Evolutionary conservation across 768 basidiomycete genomes (phyloP), one percentile per base, ranked within the genome.

Genomic region (Amyloporia xantha): DNA sequence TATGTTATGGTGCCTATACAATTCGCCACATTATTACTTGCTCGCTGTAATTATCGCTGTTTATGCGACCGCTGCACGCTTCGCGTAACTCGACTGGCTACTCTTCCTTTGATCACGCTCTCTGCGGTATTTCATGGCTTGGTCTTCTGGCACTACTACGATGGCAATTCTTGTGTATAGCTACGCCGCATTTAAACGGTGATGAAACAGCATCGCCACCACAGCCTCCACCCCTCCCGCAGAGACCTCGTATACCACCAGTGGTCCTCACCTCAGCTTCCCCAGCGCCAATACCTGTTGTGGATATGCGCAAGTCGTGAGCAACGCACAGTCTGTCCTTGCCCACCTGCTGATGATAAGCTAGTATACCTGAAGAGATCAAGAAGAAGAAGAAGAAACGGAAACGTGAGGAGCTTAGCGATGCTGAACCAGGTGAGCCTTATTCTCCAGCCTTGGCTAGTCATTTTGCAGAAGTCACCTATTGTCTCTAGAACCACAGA

Each of bases 311-410:
- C 41, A 78, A 76, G 65, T 73, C 72, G 78, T 81, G 59, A 71
- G 77, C 66, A 35, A 35, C 27, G 44, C 20, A n/a, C 4, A 15
- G 13, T 40, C 26, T 46, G 26, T 46, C 41, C 15, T 41, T 50
- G n/a, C 19, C 15, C 5, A 21, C 30, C 15, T 26, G 11, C 26
- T 49, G 20, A 54, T 47, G 26, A 38, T 35, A 21, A 23, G 37
- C 17, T 41, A 71, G 68, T 48, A 43, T 62, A 44, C 54, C 64
- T 10, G 76, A 81, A 11, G 84, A 86, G 41, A 52, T 71, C 24
- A 86, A 83, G 71, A 64, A 86, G 68, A 87, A 85, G 71, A 88
- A 86, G 70, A 88, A 89, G 69, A 91, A 90, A 62, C 85, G 88
- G 66, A 88, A 86, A 74, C 77, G 84, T 48, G 86, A 87, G 33